Base-by-base conservation (phyloP, 2,329 filamentous ascomycete species). In the Trichoderma breve region DNA sequence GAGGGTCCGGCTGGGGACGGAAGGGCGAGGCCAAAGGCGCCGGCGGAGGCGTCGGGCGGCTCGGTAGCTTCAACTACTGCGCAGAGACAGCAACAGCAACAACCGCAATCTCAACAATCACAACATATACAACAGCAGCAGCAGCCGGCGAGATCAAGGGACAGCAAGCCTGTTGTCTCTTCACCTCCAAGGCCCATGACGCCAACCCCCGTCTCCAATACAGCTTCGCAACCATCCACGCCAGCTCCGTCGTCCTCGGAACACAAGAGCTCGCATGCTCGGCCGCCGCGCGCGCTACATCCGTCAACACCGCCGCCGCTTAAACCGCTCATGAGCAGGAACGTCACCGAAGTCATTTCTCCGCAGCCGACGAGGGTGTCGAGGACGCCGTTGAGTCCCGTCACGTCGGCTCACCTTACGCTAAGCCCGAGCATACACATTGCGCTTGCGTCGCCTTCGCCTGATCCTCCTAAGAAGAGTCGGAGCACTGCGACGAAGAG, bases 301-400 rank as follows among this genome's bases (percentile, higher is more conserved):
- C 58, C 69, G 4, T 24, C 76, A 6, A 78, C 76, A 26, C 76
- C 76, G 30, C 74, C 70, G 34, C 73, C 66, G 8, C 64, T 62
- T 3, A 63, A 74, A 32, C 57, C 74, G 32, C 75, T 76, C 18
- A 76, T 75, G 8, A 74, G 66, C 39, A 74, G 72, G 66, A 76
- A 75, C 39, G 73, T 74, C 36, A 73, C 78, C 0, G 78, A 78
- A 62, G 75, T 79, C 6, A 57, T 79, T n/a, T 80, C 79, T 3
- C 79, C 79, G 5, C 80, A 80, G 62, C 82, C 83, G 3, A 78
- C 74, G 28, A 78, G 80, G 28, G 71, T 78, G 9, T 71, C 76
- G 11, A 80, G 78, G 51, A 78, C 82, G 15, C 75, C 74, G 0
- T 69, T 81, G 21, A 78, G 78, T 14, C 75, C 81, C 5, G 74